Conservation (phyloP, 1,284 basidiomycete species). For the Naganishia cerealis region DNA sequence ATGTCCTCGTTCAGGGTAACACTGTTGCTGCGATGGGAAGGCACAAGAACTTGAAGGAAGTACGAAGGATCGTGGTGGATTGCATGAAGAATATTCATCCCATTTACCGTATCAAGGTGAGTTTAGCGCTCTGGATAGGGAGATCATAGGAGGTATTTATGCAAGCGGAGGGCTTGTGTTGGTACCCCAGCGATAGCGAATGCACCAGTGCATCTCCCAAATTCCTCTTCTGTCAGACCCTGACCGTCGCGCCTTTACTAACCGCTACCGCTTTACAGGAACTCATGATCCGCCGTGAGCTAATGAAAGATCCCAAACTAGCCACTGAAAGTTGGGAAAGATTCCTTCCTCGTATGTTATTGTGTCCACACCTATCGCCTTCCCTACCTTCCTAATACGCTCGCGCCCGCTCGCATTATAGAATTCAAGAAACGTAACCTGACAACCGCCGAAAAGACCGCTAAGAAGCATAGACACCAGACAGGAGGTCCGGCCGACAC, state of each 20-base stretch:
- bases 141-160: too few relatives aligned
- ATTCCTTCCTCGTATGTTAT: slow-evolving; percentile 72
- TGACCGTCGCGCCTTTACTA: not conserved
- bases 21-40: slow-evolving; percentile 98
- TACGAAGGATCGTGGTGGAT: slow-evolving; percentile 89
- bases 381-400: not conserved
- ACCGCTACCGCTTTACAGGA: slow-evolving; percentile 62
- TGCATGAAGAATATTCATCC: slow-evolving; percentile 99
- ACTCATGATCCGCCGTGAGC: slow-evolving; percentile 96
- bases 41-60: slow-evolving; percentile 92
- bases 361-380: not conserved
- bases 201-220: too few relatives aligned
- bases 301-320: slow-evolving; percentile 96
- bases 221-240: too few relatives aligned
- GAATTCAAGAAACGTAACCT: slow-evolving; percentile 90
- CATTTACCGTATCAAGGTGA: slow-evolving; percentile 95
- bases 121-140: slow-evolving; percentile 33
- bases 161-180: too few relatives aligned
- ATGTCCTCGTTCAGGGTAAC: slow-evolving; percentile 95
- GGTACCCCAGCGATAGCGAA: too few relatives aligned
- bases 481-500: slow-evolving; percentile 29
- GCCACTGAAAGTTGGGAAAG: slow-evolving; percentile 94
- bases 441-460: slow-evolving; percentile 87
- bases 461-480: slow-evolving; percentile 71
- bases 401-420: slow-evolving; percentile 25